Evolutionary conservation across 345 rosid species (phyloP), one percentile per base, ranked within the genome.

Genomic region (Populus deltoides): DNA sequence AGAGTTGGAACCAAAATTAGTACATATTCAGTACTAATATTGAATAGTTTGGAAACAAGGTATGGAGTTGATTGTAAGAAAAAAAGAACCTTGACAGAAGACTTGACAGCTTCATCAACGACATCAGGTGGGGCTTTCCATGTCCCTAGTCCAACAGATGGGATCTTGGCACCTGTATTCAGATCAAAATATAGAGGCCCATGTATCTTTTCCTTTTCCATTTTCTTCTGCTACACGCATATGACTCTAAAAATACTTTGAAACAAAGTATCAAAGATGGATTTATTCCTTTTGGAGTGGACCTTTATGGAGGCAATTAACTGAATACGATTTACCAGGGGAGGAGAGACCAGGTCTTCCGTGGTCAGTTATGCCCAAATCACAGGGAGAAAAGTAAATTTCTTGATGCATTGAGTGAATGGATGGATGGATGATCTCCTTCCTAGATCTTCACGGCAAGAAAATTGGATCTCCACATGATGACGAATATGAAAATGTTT

Each of bases 141-240:
- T 11, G 90, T 89, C 20, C 90, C 92, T 25, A 86, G 79, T 16
- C 89, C 90, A 3, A 89, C 84, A 29, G 80, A 81, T 29, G 92
- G 89, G 68, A 89, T 89, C 53, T 86, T 87, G 17, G 88, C 86
- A 25, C 92, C 92, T 11, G 90, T 86, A 72, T 87, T 86, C 78
- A 89, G 79, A 59, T 86, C 76, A 72, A 86, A 89, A 67, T 18
- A 82, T 69, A 53, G 71, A 27, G 81, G 75, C 22, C 66, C 89
- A 51, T 71, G 41, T 11, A 68, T 72, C 12, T n/a, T 73, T 68
- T 63, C 82, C 38, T 65, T 72, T 7, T 70, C 79, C 89, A 87
- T 87, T 31, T 66, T 78, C 68, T 75, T 82, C 75, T 25, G 25
- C 16, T 59, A 3, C 61, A 18, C 45, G 45, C 10, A 41, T 41